phyloP scores from a whole-genome alignment of 2,329 filamentous ascomycete species.

The Xylariaceae sp. region DNA sequence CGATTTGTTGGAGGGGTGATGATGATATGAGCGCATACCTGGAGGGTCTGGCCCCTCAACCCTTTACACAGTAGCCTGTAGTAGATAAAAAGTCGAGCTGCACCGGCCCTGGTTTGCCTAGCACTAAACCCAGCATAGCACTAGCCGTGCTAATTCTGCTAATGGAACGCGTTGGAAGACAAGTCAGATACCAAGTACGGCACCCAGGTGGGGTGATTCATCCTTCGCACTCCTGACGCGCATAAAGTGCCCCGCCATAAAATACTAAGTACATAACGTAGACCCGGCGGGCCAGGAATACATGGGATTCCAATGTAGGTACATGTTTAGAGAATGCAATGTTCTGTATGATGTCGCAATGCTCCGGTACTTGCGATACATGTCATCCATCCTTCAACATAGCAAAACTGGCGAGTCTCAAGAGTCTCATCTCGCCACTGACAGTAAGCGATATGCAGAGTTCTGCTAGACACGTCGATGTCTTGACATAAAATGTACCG shows the following conservation, averaged over 20 bases:
- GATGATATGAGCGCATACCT: slow-evolving; percentile 14
- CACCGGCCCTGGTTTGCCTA: background rate
- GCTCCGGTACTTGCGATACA: slow-evolving; percentile 9
- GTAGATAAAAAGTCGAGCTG: slow-evolving; percentile 8
- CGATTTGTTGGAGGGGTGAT: slow-evolving; percentile 18
- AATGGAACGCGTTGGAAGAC: background rate
- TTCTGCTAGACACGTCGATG: no score
- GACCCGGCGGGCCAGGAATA: no score
- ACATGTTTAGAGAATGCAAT: no score
- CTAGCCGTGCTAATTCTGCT: slow-evolving; percentile 6
- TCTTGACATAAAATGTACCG: no score
- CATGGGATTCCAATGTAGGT: no score
- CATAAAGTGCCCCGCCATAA: background rate
- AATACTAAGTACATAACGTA: background rate
- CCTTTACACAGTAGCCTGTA: background rate
- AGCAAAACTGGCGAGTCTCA: no score
- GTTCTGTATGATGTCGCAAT: no score
- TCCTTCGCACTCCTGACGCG: background rate
- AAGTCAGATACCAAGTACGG: no score
- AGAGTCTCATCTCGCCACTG: no score
- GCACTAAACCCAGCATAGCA: slow-evolving; percentile 7
- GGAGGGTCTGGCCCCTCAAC: no score
- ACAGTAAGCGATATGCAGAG: no score
- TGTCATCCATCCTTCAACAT: no score
- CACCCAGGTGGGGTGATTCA: background rate